Base-by-base conservation (phyloP, 176 grass and related monocot genomes). In the Tillandsia leiboldiana region DNA sequence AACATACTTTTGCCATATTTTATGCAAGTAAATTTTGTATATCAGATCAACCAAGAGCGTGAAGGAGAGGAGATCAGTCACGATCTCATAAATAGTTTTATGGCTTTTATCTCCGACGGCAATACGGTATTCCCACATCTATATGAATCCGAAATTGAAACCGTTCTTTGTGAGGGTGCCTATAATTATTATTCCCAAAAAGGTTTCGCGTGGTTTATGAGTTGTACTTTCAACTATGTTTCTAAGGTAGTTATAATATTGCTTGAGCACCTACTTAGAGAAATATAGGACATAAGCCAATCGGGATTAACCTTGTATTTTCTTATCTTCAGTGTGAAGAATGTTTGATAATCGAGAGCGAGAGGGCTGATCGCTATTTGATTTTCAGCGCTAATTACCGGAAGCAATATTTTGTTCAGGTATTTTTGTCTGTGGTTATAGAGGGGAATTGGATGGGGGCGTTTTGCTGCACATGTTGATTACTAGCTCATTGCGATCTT, bases 171-270 rank as follows among this genome's bases (percentile, higher is more conserved):
- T 77, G 56, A 83, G 48, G 76, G 79, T 70, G 76, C 81, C 50
- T 83, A 76, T 57, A 51, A 13, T 29, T 80, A 83, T 73, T 80
- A 87, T 66, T 79, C 85, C 24, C 72, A 14, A 73, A 87, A 59
- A 77, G 68, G 68, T 70, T 74, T 69, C 48, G 85, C 77, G 69
- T 87, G 85, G 85, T 77, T 83, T 77, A 53, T 50, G 58, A 77
- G 77, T n/a, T 80, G 79, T 69, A 71, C 77, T 77, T 58, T 83
- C 11, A 80, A 87, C 77, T 87, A 83, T 69, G 69, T 80, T 79
- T 63, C 69, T 64, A 87, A 83, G 81, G 85, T 87, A 26, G 12
- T 11, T 65, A 26, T 48, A 49, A 20, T 76, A 54, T 17, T n/a
- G 64, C 26, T 61, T 10, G 72, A 56, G 14, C 66, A 70, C 29